Conservation (phyloP, 805 yeast species). For the Metschnikowia proteae region DNA sequence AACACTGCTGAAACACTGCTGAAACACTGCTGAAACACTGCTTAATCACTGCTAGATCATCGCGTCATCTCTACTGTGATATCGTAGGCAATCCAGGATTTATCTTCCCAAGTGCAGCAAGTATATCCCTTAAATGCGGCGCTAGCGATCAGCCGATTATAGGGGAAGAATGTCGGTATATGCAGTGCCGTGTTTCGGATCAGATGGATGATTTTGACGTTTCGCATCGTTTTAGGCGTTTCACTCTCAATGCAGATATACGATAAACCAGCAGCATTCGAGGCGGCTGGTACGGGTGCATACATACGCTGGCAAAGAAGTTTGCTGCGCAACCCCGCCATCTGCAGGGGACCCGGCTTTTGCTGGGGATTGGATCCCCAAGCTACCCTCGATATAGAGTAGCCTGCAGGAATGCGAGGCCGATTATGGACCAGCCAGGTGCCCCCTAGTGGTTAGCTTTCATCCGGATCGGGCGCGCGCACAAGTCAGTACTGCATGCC, state of each 20-base stretch:
- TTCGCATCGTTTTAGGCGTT: too few relatives aligned
- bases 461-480: conserved; percentile 2
- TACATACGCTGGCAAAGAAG: too few relatives aligned
- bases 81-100: too few relatives aligned
- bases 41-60: neutral
- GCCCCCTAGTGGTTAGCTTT: conserved; percentile 1
- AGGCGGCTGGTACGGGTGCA: neutral
- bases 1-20: neutral
- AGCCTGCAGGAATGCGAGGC: neutral
- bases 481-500: conserved; percentile 5
- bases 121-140: too few relatives aligned
- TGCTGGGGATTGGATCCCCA: neutral
- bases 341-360: neutral
- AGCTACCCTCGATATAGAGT: neutral
- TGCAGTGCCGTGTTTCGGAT: neutral
- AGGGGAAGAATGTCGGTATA: neutral
- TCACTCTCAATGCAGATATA: too few relatives aligned
- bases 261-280: too few relatives aligned
- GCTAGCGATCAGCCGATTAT: too few relatives aligned
- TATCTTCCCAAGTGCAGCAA: too few relatives aligned
- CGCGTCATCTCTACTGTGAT: too few relatives aligned
- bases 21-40: neutral
- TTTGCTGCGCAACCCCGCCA: neutral
- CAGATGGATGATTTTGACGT: too few relatives aligned
- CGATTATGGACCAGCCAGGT: conserved; percentile 5